A percentile compares a stretch with the other conserved stretches of the same genome.
These are phyloP conservation scores for Coprinopsis strossmayeri DNA, from an alignment of 768 basidiomycete genomes.

Conservation along the genomic window DNA sequence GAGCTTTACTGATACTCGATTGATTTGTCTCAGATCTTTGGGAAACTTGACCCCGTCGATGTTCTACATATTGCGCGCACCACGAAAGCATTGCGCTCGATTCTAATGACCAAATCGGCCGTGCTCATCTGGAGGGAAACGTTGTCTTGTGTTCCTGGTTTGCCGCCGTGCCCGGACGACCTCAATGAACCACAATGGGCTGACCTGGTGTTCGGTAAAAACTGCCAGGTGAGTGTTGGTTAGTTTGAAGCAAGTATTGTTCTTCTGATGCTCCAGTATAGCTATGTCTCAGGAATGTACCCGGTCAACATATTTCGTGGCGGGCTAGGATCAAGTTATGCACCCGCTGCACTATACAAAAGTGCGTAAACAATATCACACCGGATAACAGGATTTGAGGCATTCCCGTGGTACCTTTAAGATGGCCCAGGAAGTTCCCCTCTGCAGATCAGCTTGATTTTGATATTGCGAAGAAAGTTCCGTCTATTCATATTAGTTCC, in stretches of 20 bases:
- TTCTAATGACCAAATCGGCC: conserved; percentile 15
- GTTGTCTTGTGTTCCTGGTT: not conserved
- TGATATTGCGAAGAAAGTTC: no score
- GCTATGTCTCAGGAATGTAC: not conserved
- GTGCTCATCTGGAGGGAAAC: conserved; percentile 2
- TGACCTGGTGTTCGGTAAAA: conserved; percentile 5
- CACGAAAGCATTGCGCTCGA: conserved; percentile 23
- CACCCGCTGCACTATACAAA: no score
- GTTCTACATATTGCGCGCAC: conserved; percentile 33
- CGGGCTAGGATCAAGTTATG: no score
- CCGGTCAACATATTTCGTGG: no score
- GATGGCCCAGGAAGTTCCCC: no score
- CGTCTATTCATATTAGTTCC: no score
- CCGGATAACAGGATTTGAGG: no score
- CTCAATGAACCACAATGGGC: conserved; percentile 9
- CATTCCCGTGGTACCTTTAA: no score
- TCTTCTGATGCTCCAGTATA: no score
- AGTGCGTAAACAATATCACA: no score
- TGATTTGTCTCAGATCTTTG: conserved; percentile 24
- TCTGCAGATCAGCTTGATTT: no score
- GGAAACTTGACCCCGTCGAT: conserved; percentile 27
- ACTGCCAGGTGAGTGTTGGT: conserved; percentile 5
- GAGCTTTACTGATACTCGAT: not conserved
- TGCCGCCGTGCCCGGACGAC: conserved; percentile 6
- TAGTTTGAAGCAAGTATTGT: not conserved